Conservation (phyloP, 2,329 filamentous ascomycete genomes). For the Bipolaris cookei region DNA sequence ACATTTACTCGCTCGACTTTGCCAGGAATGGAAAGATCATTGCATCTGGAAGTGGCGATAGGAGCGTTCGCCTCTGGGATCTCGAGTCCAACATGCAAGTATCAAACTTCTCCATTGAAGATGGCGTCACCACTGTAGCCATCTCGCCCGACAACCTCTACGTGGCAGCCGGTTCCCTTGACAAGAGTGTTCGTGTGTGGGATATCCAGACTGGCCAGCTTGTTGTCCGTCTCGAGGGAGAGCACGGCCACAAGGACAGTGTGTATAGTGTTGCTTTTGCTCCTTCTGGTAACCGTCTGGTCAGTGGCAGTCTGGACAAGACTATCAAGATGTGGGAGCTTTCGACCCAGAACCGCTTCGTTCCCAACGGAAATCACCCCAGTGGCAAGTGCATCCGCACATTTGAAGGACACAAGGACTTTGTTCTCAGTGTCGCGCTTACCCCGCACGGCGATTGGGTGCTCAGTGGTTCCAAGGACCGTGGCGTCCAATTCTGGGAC, state of each 20-base stretch:
- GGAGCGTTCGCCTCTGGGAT: conserved; percentile 95
- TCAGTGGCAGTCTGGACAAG: conserved; percentile 94
- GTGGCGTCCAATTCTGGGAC: conserved; percentile 98
- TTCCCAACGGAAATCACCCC: conserved; percentile 72
- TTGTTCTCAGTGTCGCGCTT: conserved; percentile 92
- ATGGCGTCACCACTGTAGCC: conserved; percentile 95
- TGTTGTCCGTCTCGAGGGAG: conserved; percentile 88
- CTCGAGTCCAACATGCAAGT: conserved; percentile 84
- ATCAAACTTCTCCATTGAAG: conserved; percentile 88
- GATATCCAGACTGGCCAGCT: conserved; percentile 85
- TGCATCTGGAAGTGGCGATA: conserved; percentile 91
- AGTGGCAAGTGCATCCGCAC: conserved; percentile 94
- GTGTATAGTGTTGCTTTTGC: conserved; percentile 97
- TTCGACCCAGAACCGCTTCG: conserved; percentile 70
- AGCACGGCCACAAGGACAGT: conserved; percentile 94
- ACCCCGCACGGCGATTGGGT: conserved; percentile 96
- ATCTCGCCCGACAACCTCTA: conserved; percentile 95
- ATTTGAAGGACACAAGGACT: conserved; percentile 98
- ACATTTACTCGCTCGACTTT: conserved; percentile 97
- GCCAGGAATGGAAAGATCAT: conserved; percentile 92
- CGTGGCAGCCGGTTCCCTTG: conserved; percentile 91
- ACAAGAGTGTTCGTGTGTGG: conserved; percentile 98
- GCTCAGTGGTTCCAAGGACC: conserved; percentile 94
- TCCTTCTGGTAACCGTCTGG: conserved; percentile 88
- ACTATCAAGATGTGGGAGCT: conserved; percentile 99